phyloP scores from a whole-genome alignment of 1,284 basidiomycete genomes.

The Meripilus lineatus region DNA sequence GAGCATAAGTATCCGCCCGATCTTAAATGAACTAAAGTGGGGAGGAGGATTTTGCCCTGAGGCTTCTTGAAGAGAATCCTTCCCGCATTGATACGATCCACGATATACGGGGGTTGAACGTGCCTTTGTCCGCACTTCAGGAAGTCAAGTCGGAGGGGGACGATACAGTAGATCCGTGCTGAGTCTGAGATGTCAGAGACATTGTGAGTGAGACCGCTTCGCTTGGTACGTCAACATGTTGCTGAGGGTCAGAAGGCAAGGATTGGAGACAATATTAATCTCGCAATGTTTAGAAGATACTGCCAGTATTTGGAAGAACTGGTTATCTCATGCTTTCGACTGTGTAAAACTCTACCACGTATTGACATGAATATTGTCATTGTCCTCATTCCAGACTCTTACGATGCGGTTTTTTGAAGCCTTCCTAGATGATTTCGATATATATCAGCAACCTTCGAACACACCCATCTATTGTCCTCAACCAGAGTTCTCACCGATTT shows the following conservation, averaged over 20 bases:
- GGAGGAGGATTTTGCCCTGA: conserved; percentile 86
- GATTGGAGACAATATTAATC: conserved; percentile 22
- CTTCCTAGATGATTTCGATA: no score
- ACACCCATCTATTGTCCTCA: no score
- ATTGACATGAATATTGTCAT: no score
- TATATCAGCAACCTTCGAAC: no score
- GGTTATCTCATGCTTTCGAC: no score
- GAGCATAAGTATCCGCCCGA: conserved; percentile 74
- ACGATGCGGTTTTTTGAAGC: no score
- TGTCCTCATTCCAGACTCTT: no score
- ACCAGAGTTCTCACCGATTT: no score
- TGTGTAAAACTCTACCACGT: no score
- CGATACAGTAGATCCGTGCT: conserved; percentile 62
- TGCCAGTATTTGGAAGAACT: no score
- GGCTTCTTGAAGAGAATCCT: conserved; percentile 82
- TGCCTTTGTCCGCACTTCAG: conserved; percentile 87
- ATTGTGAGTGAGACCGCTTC: conserved; percentile 34
- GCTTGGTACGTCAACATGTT: background rate
- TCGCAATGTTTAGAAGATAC: conserved; percentile 49
- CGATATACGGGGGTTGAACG: conserved; percentile 98
- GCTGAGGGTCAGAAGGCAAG: conserved; percentile 16
- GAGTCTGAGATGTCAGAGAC: conserved; percentile 66
- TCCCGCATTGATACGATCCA: conserved; percentile 90
- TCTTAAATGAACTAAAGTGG: conserved; percentile 94
- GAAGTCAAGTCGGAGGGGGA: conserved; percentile 57